Percentiles rank a stretch among this genome's conserved stretches.
Evolutionary conservation across 2,329 filamentous ascomycete genomes (phyloP).

Genomic region (Orbilia blumenaviensis): DNA sequence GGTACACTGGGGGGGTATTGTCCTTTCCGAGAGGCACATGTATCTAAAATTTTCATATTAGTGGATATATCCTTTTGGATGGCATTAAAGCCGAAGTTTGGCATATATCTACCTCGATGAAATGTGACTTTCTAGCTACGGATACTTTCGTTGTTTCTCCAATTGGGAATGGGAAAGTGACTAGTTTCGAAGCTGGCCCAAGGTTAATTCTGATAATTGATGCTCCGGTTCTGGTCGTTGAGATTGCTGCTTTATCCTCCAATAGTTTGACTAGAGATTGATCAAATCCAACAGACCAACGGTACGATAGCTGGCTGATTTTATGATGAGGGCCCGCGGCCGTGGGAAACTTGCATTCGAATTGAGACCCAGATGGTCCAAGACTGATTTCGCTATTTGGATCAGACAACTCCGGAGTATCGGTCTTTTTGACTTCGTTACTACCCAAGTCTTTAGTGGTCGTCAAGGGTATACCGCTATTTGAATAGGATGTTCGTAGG

Average conservation of each 20-base stretch:
- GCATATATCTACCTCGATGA: constrained; percentile 26
- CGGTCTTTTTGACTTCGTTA: not conserved
- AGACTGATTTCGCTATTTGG: not conserved
- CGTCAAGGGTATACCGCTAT: not conserved
- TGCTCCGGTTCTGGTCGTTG: not conserved
- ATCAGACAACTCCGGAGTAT: not conserved
- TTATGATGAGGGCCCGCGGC: not conserved
- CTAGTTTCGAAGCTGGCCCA: not conserved
- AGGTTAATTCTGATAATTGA: not conserved
- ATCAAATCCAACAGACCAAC: constrained; percentile 15
- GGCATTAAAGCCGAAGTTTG: not conserved
- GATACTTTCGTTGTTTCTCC: not conserved
- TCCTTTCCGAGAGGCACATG: not conserved
- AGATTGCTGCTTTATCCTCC: constrained; percentile 6
- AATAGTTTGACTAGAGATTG: constrained; percentile 9
- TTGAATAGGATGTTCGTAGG: not conserved
- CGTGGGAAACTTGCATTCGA: not conserved
- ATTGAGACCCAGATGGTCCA: not conserved
- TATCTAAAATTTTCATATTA: constrained; percentile 2
- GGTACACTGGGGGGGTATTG: not conserved
- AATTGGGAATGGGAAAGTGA: constrained; percentile 18
- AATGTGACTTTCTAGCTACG: constrained; percentile 30
- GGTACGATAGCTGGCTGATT: constrained; percentile 1
- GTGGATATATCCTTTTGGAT: not conserved
- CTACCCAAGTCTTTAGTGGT: not conserved